Base-by-base conservation (phyloP, 2,329 filamentous ascomycete species). In the Diaporthe sp. region DNA sequence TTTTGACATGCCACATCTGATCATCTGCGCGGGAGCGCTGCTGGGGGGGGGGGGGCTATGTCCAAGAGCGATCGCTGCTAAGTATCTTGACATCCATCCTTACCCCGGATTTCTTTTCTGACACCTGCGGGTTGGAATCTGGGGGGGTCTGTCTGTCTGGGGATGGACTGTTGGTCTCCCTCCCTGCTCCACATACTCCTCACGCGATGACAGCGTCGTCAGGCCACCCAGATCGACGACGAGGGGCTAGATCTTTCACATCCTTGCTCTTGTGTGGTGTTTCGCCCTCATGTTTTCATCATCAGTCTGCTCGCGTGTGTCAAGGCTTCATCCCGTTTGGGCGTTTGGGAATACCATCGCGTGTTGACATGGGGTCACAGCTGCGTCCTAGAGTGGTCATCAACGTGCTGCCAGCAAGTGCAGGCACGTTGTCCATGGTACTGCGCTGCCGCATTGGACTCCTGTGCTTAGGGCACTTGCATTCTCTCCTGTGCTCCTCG, bases 181-280 rank as follows among this genome's bases (percentile, higher is more conserved):
- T 25, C 44, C 51, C 46, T 51, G 55, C 65, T 53, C 49, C 49
- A 42, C 65, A 42, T 39, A 55, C 49, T 55, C 46, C 65, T 70
- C 46, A 42, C 65, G n/a, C 65, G 49, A 70, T 70, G 65, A 70
- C 65, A 68, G 46, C 65, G 65, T 68, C 65, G 46, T 68, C 46
- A 55, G 49, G 65, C 65, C 65, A 70, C 49, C 65, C 65, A 39
- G 65, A 70, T 70, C 49, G 65, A 55, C 49, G 13, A 19, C 65
- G 22, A n/a, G n/a, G 65, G 49, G 13, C 65, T 53, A 55, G 65
- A 70, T 70, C 65, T 70, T 70, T 46, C 22, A 55, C 65, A 28
- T 25, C 34, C 46, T 53, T 68, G 22, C 22, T 53, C 31, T 10
- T 28, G n/a, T 68, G n/a, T 17, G 25, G 31, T 68, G 34, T 37